Evolutionary conservation across 2,329 filamentous ascomycete species (phyloP).

Genomic region (Cryphonectria parasitica): DNA sequence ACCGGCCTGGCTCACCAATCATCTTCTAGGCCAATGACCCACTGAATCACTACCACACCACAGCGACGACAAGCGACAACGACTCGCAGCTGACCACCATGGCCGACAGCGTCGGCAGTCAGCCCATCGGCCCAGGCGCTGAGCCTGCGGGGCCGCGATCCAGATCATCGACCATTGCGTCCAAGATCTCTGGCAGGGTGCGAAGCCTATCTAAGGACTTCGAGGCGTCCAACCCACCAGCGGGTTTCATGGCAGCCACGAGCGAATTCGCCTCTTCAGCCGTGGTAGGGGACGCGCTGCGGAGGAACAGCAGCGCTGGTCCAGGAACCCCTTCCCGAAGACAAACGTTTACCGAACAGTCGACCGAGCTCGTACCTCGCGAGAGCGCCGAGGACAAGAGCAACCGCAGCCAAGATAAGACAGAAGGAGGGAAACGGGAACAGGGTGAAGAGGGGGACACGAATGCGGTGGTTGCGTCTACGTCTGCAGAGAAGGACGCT

Average conservation of each 20-base stretch:
- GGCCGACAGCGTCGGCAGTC: slow-evolving; percentile 11
- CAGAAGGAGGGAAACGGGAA: not conserved
- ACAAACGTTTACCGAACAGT: slow-evolving; percentile 20
- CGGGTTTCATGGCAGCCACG: slow-evolving; percentile 53
- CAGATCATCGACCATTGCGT: slow-evolving; percentile 30
- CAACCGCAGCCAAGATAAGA: not conserved
- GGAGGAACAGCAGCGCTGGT: slow-evolving; percentile 22
- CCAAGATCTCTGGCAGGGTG: slow-evolving; percentile 24
- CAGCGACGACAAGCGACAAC: not conserved
- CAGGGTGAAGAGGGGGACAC: not conserved
- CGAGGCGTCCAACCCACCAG: slow-evolving; percentile 50
- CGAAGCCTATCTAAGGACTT: slow-evolving; percentile 40
- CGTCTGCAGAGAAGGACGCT: slow-evolving; percentile 6
- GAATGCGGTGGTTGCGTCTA: not conserved
- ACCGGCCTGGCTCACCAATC: not conserved
- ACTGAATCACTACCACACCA: not conserved
- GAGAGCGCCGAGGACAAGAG: slow-evolving; percentile 16
- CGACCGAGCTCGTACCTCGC: slow-evolving; percentile 8
- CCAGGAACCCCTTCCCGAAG: slow-evolving; percentile 14
- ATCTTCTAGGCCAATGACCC: not conserved
- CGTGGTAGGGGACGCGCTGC: slow-evolving; percentile 28
- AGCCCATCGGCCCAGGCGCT: slow-evolving; percentile 14
- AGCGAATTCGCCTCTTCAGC: slow-evolving; percentile 50
- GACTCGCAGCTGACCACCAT: not conserved
- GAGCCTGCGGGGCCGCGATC: slow-evolving; percentile 18